Percentiles rank a stretch among this genome's conserved stretches.
Conservation (phyloP, 2,329 filamentous ascomycete species). For the Drechslerella dactyloides region DNA sequence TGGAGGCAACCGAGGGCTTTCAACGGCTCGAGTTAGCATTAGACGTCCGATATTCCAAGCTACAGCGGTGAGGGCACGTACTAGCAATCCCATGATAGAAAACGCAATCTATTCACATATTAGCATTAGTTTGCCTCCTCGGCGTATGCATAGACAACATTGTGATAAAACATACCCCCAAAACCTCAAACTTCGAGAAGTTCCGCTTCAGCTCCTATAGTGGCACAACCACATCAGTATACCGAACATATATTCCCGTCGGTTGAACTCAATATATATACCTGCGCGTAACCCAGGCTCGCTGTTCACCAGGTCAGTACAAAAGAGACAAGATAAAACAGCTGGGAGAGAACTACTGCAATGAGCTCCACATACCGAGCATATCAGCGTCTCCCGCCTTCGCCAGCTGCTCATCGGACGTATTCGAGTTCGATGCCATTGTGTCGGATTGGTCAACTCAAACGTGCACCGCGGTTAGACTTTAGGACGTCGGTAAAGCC, state of each 20-base stretch:
- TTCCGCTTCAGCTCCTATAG: slow-evolving; percentile 64
- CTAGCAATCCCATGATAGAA: slow-evolving; percentile 68
- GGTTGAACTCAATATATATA: slow-evolving; percentile 3
- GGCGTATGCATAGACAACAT: no score
- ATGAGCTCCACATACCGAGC: slow-evolving; percentile 19
- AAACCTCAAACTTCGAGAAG: slow-evolving; percentile 69
- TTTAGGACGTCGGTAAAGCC: no score
- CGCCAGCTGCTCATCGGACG: slow-evolving; percentile 22
- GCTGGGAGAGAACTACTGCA: background rate
- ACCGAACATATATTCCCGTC: background rate
- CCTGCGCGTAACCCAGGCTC: slow-evolving; percentile 41
- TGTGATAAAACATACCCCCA: slow-evolving; percentile 61
- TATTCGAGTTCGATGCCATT: slow-evolving; percentile 34
- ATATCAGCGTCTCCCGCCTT: slow-evolving; percentile 38
- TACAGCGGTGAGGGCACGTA: slow-evolving; percentile 52
- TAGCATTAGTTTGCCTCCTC: background rate
- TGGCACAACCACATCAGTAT: background rate
- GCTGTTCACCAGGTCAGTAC: slow-evolving; percentile 16
- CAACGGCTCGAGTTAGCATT: background rate
- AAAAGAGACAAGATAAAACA: background rate
- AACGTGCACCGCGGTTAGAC: background rate
- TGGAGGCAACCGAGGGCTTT: slow-evolving; percentile 64
- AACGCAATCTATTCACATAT: slow-evolving; percentile 60
- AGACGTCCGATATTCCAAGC: background rate
- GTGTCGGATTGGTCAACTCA: background rate